Evolutionary conservation across 2,329 filamentous ascomycete species (phyloP), one percentile per base, ranked within the genome.

Genomic region (Pyrenophora teres): DNA sequence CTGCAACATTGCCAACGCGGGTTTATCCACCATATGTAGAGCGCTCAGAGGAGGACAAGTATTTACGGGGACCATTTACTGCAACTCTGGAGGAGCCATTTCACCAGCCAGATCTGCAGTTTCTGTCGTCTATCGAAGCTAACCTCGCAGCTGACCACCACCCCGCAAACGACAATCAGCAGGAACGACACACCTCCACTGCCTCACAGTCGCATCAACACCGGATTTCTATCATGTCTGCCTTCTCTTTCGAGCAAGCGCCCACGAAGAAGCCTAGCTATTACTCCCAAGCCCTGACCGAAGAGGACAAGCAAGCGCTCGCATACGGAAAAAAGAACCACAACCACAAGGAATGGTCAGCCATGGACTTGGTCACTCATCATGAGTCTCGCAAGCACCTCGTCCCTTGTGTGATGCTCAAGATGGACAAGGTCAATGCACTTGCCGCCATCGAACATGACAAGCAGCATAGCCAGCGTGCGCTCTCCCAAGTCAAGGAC

Each of bases 221-320:
- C 27, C 13, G 12, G 18, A 5, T 2, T 5, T 36, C 44, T 13
- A 32, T 31, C 19, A 54, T 51, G 49, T 10, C 50, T n/a, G 25
- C 18, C 30, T 46, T 21, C 25, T 38, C 39, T 6, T 31, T 35
- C 33, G 10, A 40, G 12, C 23, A 41, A 6, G 23, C 21, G n/a
- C 48, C 49, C 23, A 32, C 6, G 48, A 31, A 39, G n/a, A 45
- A 52, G 6, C 19, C 36, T 1, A 63, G 64, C 25, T 70, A 68
- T 52, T 70, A 71, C 40, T 39, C 39, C 12, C 42, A 53, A 18
- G 51, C 60, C 1, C 57, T 70, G 1, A 55, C 60, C 0, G 16
- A 42, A 3, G 53, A 53, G 4, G 68, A 67, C 18, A 54, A 46
- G 27, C 15, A 38, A 9, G 54, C 61, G 3, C 52, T 71, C n/a